These are phyloP conservation scores for Fusarium heterosporum DNA, from an alignment of 2,329 filamentous ascomycete species.

Conservation along the genomic window DNA sequence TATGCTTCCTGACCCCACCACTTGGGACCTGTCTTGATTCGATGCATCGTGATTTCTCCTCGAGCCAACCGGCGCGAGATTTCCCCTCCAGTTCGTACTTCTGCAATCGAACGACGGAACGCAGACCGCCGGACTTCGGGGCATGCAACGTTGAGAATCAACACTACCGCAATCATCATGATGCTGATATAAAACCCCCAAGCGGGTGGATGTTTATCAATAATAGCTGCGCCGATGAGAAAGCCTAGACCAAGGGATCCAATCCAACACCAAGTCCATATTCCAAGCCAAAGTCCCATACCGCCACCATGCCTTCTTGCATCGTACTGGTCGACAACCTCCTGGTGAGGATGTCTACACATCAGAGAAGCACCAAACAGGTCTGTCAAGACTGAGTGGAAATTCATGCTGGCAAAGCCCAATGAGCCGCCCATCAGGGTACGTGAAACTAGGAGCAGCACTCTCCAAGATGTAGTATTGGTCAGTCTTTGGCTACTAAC, in stretches of 20 bases:
- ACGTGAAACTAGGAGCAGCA: constrained; percentile 71
- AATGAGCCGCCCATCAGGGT: constrained; percentile 75
- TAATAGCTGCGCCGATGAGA: constrained; percentile 75
- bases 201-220: constrained; percentile 70
- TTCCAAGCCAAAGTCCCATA: constrained; percentile 81
- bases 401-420: constrained; percentile 83
- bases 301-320: constrained; percentile 80
- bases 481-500: constrained; percentile 69
- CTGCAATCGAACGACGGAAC: constrained; percentile 75
- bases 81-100: constrained; percentile 66
- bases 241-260: constrained; percentile 79
- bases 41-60: constrained; percentile 82
- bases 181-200: constrained; percentile 84
- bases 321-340: constrained; percentile 74
- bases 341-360: constrained; percentile 78
- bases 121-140: constrained; percentile 78
- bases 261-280: constrained; percentile 83
- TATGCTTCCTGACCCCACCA: constrained; percentile 84
- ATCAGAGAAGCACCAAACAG: constrained; percentile 82
- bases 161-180: constrained; percentile 71
- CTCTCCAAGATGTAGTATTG: constrained; percentile 66
- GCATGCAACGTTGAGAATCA: constrained; percentile 76
- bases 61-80: constrained; percentile 71
- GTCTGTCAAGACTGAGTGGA: constrained; percentile 76
- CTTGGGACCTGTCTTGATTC: constrained; percentile 75